Base-by-base conservation (phyloP, 192 early-diverging fungal genomes). In the Umbelopsis vinacea region DNA sequence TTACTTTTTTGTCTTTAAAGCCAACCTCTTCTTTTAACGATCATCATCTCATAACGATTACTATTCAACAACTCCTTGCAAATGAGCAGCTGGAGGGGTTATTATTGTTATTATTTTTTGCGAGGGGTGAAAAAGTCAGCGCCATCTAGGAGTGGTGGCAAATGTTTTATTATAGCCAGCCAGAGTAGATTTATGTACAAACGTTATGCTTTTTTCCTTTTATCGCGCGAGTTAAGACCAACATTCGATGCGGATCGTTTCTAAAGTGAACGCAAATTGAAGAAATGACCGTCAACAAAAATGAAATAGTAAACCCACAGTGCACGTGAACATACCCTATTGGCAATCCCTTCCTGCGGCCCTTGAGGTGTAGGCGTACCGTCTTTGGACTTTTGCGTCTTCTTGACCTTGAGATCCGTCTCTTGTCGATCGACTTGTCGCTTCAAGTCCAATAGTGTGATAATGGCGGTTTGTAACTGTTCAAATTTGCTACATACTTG, bases 381-480 rank as follows among this genome's bases (percentile, higher is more conserved):
- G 26, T 70, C 69, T 19, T 70, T 70, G 8, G 53, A 38, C 24
- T 71, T 71, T 46, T 71, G 71, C 8, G 55, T 22, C 52, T 60
- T 53, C 40, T 71, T 71, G 9, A 71, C 54, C 52, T 71, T 71
- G 37, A 71, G 52, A 35, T 53, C 50, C 23, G 50, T 52, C 45
- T 71, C 71, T 63, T 63, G 57, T 38, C 57, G 57, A 75, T 98
- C 96, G 1, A 87, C 89, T 8, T 85, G 82, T 71, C 92, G 92
- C 76, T 95, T 95, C 57, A 93, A 79, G 71, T 98, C 96, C 60
- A 95, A 77, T 72, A 97, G 74, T 24, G 79, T 87, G 47, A 93
- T 78, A 66, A 96, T 89, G 12, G 89, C 91, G 50, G 84, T 82
- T 67, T 91, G 89, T 57, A 98, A 77, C 52, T 88, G 86, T 54